These are phyloP conservation scores for Lavandula angustifolia DNA, from an alignment of 257 asterid genomes.

Conservation along the genomic window DNA sequence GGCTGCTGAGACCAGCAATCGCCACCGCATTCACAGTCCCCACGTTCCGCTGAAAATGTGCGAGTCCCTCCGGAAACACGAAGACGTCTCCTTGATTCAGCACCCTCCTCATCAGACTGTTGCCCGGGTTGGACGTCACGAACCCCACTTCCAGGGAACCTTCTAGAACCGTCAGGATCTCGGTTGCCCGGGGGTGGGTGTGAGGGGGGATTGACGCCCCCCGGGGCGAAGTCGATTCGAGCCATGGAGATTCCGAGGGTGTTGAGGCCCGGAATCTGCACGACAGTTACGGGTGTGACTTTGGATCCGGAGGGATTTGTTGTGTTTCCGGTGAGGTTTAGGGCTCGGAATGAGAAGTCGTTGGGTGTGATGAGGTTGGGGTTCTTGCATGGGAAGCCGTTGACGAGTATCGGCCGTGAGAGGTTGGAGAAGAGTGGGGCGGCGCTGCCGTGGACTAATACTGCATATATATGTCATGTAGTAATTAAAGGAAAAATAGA, in stretches of 20 bases:
- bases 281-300: constrained; percentile 37
- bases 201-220: constrained; percentile 46
- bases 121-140: constrained; percentile 43
- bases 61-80: constrained; percentile 47
- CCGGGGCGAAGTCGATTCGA: constrained; percentile 41
- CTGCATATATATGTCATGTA: background rate
- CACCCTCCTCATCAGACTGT: constrained; percentile 33
- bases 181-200: constrained; percentile 54
- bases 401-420: constrained; percentile 29
- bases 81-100: constrained; percentile 42
- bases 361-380: constrained; percentile 30
- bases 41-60: constrained; percentile 44
- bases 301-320: constrained; percentile 40
- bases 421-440: constrained; percentile 13
- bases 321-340: constrained; percentile 36
- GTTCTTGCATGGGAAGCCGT: constrained; percentile 46
- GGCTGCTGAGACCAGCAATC: constrained; percentile 44
- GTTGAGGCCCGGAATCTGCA: constrained; percentile 52
- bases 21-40: constrained; percentile 34
- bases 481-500: no score
- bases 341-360: constrained; percentile 46
- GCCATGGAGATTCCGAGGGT: constrained; percentile 51
- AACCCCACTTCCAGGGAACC: constrained; percentile 47
- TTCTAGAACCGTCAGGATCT: constrained; percentile 36
- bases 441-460: background rate